Evolutionary conservation across 2,329 filamentous ascomycete species (phyloP).

Genomic region (Monosporascus sp.): DNA sequence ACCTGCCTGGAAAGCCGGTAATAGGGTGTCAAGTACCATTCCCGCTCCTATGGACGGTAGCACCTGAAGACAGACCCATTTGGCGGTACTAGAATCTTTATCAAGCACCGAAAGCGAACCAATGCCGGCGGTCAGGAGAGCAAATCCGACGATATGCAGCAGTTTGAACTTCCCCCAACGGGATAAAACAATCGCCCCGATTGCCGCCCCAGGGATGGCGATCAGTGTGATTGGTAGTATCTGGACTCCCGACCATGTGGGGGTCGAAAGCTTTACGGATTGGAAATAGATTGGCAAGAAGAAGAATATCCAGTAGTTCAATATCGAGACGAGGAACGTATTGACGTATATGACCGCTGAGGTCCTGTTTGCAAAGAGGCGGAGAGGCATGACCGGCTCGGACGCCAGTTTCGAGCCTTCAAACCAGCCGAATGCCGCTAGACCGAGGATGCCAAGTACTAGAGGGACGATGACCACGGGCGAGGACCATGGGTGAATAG

Average conservation of each 20-base stretch:
- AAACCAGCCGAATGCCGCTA: constrained; percentile 29
- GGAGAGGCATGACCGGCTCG: constrained; percentile 35
- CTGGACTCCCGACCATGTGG: constrained; percentile 54
- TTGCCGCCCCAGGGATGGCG: constrained; percentile 21
- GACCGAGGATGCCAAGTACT: constrained; percentile 32
- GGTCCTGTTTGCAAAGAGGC: constrained; percentile 41
- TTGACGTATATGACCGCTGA: constrained; percentile 22
- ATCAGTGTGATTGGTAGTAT: constrained; percentile 21
- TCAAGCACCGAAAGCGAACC: constrained; percentile 36
- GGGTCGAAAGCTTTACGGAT: constrained; percentile 53
- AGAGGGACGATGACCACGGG: constrained; percentile 30
- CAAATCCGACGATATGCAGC: constrained; percentile 32
- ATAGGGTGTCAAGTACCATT: constrained; percentile 28
- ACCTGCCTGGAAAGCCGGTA: constrained; percentile 34
- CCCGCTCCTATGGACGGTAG: constrained; percentile 33
- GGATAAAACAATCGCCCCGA: constrained; percentile 25
- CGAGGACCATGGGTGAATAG: constrained; percentile 9
- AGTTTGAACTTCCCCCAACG: constrained; percentile 29
- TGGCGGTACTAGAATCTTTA: constrained; percentile 21
- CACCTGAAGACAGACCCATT: constrained; percentile 33
- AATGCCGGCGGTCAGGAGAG: constrained; percentile 33
- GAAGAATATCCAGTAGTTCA: constrained; percentile 31
- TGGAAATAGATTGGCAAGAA: constrained; percentile 54
- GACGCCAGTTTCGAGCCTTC: constrained; percentile 19
- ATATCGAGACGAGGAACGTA: constrained; percentile 33